phyloP scores from a whole-genome alignment of 805 yeast species.

The Candida vartiovaarae region DNA sequence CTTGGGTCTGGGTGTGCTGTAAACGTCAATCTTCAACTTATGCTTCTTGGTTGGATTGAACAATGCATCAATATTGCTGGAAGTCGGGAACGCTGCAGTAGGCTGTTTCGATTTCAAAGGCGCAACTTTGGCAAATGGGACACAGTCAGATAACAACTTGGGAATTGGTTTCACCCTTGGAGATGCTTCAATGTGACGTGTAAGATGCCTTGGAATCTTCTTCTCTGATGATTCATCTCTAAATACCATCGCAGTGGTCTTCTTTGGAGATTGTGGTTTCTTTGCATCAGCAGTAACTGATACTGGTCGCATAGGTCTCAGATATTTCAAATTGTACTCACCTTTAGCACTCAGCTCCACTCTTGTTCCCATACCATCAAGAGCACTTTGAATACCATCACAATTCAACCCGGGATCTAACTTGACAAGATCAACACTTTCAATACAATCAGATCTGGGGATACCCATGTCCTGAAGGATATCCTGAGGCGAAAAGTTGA shows the following conservation, averaged over 20 bases:
- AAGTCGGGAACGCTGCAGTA: background rate
- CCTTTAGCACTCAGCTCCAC: conserved; percentile 30
- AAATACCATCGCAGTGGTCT: background rate
- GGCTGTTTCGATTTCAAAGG: background rate
- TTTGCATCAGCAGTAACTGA: background rate
- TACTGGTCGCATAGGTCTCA: background rate
- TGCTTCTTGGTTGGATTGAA: conserved; percentile 6
- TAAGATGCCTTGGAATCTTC: conserved; percentile 8
- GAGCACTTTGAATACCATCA: conserved; percentile 14
- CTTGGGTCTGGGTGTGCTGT: conserved; percentile 24
- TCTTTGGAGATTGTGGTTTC: background rate
- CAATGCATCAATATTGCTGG: conserved; percentile 2
- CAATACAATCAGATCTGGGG: conserved; percentile 22
- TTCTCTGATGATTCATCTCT: background rate
- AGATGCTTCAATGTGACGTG: conserved; percentile 12
- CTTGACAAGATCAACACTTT: conserved; percentile 23
- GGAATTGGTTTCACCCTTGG: conserved; percentile 16
- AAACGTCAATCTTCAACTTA: conserved; percentile 17
- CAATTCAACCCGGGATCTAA: conserved; percentile 26
- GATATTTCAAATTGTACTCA: conserved; percentile 18
- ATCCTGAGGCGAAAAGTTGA: conserved; percentile 23
- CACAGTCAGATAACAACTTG: conserved; percentile 10
- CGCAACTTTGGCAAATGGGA: too few relatives aligned
- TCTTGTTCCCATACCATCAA: conserved; percentile 16
- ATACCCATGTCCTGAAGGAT: conserved; percentile 26